Evolutionary conservation across 2,329 filamentous ascomycete species (phyloP).

Genomic region (Ceratocystis papillata): DNA sequence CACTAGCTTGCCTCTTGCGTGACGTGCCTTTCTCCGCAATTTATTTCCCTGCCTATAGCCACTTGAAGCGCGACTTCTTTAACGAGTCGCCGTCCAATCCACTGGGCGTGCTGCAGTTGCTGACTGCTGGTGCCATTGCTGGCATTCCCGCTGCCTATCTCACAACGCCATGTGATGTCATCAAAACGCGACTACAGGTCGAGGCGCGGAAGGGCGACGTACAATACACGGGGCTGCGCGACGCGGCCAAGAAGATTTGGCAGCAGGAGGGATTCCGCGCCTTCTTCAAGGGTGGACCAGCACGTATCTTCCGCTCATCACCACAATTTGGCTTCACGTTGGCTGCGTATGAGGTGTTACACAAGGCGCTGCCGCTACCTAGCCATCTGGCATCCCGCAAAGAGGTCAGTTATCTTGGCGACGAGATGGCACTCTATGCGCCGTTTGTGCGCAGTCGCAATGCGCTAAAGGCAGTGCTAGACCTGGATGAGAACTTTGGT

Average conservation of each 20-base stretch:
- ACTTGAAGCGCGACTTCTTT: slow-evolving; percentile 88
- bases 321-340: slow-evolving; percentile 98
- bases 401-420: slow-evolving; percentile 43
- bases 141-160: slow-evolving; percentile 89
- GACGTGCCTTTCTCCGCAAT: slow-evolving; percentile 98
- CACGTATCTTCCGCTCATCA: slow-evolving; percentile 86
- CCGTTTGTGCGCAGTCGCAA: slow-evolving; percentile 61
- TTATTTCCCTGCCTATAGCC: slow-evolving; percentile 95
- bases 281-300: slow-evolving; percentile 97
- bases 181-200: slow-evolving; percentile 96
- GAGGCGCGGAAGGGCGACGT: slow-evolving; percentile 93
- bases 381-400: slow-evolving; percentile 43
- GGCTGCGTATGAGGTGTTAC: slow-evolving; percentile 85
- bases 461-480: slow-evolving; percentile 88
- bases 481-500: slow-evolving; percentile 89
- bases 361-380: slow-evolving; percentile 53
- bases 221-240: slow-evolving; percentile 73
- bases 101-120: slow-evolving; percentile 78
- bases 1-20: slow-evolving; percentile 82
- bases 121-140: slow-evolving; percentile 88
- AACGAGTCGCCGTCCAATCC: slow-evolving; percentile 81
- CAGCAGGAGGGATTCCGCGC: slow-evolving; percentile 88
- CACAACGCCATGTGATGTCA: slow-evolving; percentile 94
- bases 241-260: slow-evolving; percentile 73
- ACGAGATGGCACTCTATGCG: slow-evolving; percentile 47